Conservation (phyloP, 371 early-diverging fungal species). For the Apophysomyces variabilis region DNA sequence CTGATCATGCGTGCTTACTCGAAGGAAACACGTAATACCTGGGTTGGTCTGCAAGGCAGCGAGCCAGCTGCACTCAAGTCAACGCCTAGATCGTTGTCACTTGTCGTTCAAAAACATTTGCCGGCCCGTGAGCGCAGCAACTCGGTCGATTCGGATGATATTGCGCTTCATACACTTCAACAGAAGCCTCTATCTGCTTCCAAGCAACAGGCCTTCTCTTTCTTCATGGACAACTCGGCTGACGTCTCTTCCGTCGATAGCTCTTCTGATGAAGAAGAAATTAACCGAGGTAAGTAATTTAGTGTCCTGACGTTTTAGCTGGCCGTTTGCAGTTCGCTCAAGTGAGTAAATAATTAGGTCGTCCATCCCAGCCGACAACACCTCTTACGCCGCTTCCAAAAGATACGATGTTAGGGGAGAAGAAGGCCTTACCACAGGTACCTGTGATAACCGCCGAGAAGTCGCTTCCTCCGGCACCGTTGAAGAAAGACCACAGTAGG, state of each 20-base stretch:
- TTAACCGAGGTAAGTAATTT: slow-evolving; percentile 4
- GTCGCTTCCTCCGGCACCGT: background rate
- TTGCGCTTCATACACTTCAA: too few relatives aligned
- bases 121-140: slow-evolving; percentile 1
- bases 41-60: slow-evolving; percentile 28
- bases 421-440: slow-evolving; percentile 3
- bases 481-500: background rate
- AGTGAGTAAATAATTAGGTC: background rate
- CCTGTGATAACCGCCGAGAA: background rate
- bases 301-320: too few relatives aligned
- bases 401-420: background rate
- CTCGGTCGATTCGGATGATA: background rate
- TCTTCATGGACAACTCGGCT: slow-evolving; percentile 19
- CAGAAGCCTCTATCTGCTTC: background rate
- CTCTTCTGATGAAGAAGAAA: slow-evolving; percentile 28
- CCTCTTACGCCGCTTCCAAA: slow-evolving; percentile 5
- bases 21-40: slow-evolving; percentile 32
- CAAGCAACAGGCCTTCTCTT: slow-evolving; percentile 19
- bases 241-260: slow-evolving; percentile 30
- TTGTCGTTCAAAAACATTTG: slow-evolving; percentile 5
- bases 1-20: slow-evolving; percentile 28
- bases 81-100: slow-evolving; percentile 18
- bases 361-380: background rate
- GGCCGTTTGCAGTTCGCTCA: too few relatives aligned
- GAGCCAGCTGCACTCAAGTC: background rate